Evolutionary conservation across 2,329 filamentous ascomycete species (phyloP), one percentile per base, ranked within the genome.

Genomic region (Plectosphaerella plurivora): DNA sequence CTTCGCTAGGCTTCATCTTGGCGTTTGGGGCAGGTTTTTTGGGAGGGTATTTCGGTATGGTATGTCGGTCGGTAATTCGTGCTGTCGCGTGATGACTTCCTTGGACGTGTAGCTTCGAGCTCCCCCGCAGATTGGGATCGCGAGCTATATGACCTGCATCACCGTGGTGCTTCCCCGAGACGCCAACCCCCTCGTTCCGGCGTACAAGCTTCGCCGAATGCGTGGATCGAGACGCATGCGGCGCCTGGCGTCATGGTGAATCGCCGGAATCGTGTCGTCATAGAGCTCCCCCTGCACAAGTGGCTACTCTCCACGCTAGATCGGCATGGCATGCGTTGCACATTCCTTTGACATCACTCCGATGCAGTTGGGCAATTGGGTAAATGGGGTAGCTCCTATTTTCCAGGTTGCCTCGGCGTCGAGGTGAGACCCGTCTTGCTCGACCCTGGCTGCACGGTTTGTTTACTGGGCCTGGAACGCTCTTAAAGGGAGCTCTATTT

Each of bases 1-100:
- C 61, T 3, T 65, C 59, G 42, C 57, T 51, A 54, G 58, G 57
- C 54, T 66, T 66, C 52, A 61, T 60, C 12, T 49, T 57, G 36
- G 25, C 42, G 8, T 1, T 7, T 18, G 4, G 4, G 11, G 18
- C 5, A 20, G 16, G n/a, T 44, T 4, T n/a, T n/a, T 37, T 7
- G 35, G 35, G 35, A 37, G 15, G 35, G 35, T 37, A 7, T 12
- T 37, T 12, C 11, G 35, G 42, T 15, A 11, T 7, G 12, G 33
- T 11, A 15, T 14, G 7, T 28, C 5, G 36, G 14, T 15, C 8
- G 8, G 11, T 24, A n/a, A 18, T 41, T 3, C 22, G 22, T 22
- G 22, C 22, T 47, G 12, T 47, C 36, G 8, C 12, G 50, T 36
- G 14, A 8, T 39, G 15, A 14, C 14, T 14, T 9, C 37, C n/a